Evolutionary conservation across 176 grass and related monocot genomes (phyloP).

Genomic region (maize (Zea mays)): Zm-B73-REFERENCE-NAM-5.0 NC_050102.1:138869001-138869500

Average conservation of each 20-base stretch:
- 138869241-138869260: constrained; percentile 77
- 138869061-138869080: too few species aligned
- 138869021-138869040: too few species aligned
- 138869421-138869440: constrained; percentile 60
- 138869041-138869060: too few species aligned
- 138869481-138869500: constrained; percentile 67
- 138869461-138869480: constrained; percentile 76
- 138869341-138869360: not conserved
- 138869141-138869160: not conserved
- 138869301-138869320: not conserved
- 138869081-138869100: too few species aligned
- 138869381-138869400: not conserved
- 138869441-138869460: constrained; percentile 51
- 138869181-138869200: constrained; percentile 84
- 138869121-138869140: not conserved
- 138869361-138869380: constrained; percentile 2
- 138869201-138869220: constrained; percentile 52
- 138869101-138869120: not conserved
- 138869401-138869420: constrained; percentile 79
- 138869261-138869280: not conserved
- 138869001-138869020: too few species aligned
- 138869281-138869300: not conserved
- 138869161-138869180: constrained; percentile 57
- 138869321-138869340: not conserved
- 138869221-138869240: constrained; percentile 80